Conservation (phyloP, 495 filamentous ascomycete species). For the Trichodelitschia bisporula region DNA sequence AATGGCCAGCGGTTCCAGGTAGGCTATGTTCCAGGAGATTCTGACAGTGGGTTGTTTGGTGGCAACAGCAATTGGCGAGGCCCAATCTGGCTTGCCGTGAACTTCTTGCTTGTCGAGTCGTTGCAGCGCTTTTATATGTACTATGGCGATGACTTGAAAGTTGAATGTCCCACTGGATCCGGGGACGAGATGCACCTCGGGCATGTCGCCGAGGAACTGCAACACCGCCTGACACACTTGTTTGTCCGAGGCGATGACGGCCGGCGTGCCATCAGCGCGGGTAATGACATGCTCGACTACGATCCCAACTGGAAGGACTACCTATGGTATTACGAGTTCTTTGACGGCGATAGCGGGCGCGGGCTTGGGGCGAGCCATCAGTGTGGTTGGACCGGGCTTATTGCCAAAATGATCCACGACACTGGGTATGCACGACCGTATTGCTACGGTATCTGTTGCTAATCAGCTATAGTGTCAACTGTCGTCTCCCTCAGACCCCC, state of each 20-base stretch:
- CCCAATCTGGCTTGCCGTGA: slow-evolving; percentile 89
- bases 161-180: slow-evolving; percentile 85
- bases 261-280: slow-evolving; percentile 60
- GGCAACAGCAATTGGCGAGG: slow-evolving; percentile 95
- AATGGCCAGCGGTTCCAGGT: slow-evolving; percentile 80
- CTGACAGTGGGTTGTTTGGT: slow-evolving; percentile 78
- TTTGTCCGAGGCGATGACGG: slow-evolving; percentile 67
- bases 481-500: slow-evolving; percentile 79
- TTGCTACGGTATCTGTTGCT: slow-evolving; percentile 3
- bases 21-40: slow-evolving; percentile 77
- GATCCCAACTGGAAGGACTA: slow-evolving; percentile 84
- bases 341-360: slow-evolving; percentile 75
- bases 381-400: slow-evolving; percentile 90
- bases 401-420: slow-evolving; percentile 92
- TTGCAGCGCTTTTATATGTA: slow-evolving; percentile 84
- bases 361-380: slow-evolving; percentile 86
- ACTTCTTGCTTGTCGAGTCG: slow-evolving; percentile 83
- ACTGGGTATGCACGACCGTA: slow-evolving; percentile 39
- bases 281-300: slow-evolving; percentile 63
- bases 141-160: slow-evolving; percentile 66
- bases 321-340: slow-evolving; percentile 93
- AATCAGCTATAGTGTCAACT: slow-evolving; percentile 37
- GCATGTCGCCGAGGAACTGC: slow-evolving; percentile 87
- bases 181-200: slow-evolving; percentile 91
- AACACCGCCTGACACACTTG: slow-evolving; percentile 82